A percentile compares a stretch with the other conserved stretches of the same genome.
phyloP scores from a whole-genome alignment of 345 rosid genomes.

The Garcia nutans region DNA sequence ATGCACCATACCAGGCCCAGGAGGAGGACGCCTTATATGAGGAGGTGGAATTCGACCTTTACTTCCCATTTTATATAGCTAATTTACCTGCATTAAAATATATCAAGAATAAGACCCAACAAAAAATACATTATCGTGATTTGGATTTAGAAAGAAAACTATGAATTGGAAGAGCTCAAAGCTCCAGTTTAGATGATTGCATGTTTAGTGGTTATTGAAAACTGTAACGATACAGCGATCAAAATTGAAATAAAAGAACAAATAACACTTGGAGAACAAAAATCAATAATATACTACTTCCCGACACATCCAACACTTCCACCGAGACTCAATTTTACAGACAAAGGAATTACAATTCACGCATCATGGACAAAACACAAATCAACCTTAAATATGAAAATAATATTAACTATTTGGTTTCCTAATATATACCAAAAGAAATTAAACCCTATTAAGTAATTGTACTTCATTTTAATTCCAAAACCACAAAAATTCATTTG shows the following conservation, averaged over 20 bases:
- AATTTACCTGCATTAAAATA: not conserved
- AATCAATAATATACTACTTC: not conserved
- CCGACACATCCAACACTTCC: not conserved
- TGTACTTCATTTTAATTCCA: not conserved
- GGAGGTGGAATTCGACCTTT: constrained; percentile 75
- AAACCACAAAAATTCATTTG: not conserved
- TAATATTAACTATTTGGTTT: too few relatives aligned
- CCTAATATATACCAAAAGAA: too few relatives aligned
- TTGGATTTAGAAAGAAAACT: not conserved
- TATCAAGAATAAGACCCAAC: not conserved
- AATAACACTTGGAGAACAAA: not conserved
- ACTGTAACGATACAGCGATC: not conserved
- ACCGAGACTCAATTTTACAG: not conserved
- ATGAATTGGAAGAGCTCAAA: not conserved
- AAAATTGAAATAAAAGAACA: not conserved
- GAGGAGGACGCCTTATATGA: constrained; percentile 63
- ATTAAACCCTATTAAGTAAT: not conserved
- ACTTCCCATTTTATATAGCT: constrained; percentile 57
- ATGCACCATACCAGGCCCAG: constrained; percentile 55
- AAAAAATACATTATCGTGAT: not conserved
- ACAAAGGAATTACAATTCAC: not conserved
- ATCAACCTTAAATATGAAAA: not conserved
- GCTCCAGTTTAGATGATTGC: not conserved
- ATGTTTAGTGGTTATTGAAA: not conserved
- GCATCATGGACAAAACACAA: not conserved